Conservation (phyloP, 257 asterid genomes). For the Plantago major region DNA sequence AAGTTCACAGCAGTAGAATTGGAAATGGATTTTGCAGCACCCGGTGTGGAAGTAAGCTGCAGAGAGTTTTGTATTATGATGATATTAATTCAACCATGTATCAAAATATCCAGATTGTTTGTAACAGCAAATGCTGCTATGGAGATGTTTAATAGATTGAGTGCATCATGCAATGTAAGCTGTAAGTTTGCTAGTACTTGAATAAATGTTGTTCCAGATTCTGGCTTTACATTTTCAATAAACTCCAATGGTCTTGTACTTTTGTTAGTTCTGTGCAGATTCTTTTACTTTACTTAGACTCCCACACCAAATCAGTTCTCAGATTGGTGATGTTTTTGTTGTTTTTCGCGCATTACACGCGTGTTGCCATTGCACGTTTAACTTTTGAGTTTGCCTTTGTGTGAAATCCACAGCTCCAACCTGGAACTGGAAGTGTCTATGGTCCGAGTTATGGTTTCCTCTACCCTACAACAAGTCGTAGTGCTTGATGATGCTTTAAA, state of each 20-base stretch:
- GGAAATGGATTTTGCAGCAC: not conserved
- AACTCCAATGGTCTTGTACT: not conserved
- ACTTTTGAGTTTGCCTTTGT: too few relatives aligned
- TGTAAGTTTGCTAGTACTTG: conserved; percentile 7
- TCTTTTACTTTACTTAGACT: not conserved
- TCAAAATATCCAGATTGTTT: conserved; percentile 26
- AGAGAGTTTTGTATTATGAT: not conserved
- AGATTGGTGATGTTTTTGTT: too few relatives aligned
- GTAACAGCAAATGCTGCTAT: conserved; percentile 20
- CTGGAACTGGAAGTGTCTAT: too few relatives aligned
- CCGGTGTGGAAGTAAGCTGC: conserved; percentile 1
- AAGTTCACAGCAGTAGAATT: not conserved
- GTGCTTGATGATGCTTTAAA: too few relatives aligned
- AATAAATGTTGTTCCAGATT: conserved; percentile 9
- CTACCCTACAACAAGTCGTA: too few relatives aligned
- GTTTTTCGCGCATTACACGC: too few relatives aligned
- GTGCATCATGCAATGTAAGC: conserved; percentile 2
- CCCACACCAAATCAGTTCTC: too few relatives aligned
- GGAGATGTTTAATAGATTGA: conserved; percentile 17
- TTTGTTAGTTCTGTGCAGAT: not conserved
- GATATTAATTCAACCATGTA: not conserved
- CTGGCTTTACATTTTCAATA: conserved; percentile 12
- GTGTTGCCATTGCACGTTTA: too few relatives aligned
- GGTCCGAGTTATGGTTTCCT: too few relatives aligned
- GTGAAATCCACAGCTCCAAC: too few relatives aligned